These are phyloP conservation scores for Paramyrothecium sp. DNA, from an alignment of 2,329 filamentous ascomycete species.

Conservation along the genomic window DNA sequence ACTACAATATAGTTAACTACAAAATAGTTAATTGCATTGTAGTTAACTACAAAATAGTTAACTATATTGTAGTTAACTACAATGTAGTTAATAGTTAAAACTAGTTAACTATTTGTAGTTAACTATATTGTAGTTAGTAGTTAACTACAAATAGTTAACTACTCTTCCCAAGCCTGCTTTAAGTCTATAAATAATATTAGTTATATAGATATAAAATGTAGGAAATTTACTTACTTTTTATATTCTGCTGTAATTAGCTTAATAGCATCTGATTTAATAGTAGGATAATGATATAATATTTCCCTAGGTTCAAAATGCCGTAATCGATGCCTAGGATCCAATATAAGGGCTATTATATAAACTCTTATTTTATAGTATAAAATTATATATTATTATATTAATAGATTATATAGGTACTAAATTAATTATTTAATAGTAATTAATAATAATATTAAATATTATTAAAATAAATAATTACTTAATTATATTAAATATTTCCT, in stretches of 20 bases:
- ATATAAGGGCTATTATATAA: too few species aligned
- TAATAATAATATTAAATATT: not conserved
- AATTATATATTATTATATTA: not conserved
- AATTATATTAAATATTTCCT: conserved; percentile 3
- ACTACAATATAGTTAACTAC: too few species aligned
- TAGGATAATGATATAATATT: not conserved
- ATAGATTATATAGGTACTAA: not conserved
- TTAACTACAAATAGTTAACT: not conserved
- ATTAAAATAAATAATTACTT: not conserved
- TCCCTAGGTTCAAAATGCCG: not conserved
- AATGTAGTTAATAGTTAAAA: too few species aligned
- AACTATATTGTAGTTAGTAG: too few species aligned
- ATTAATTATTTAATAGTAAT: not conserved
- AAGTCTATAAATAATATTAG: not conserved
- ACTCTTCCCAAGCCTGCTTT: not conserved
- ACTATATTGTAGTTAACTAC: too few species aligned
- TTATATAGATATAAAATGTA: not conserved
- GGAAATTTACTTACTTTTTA: not conserved
- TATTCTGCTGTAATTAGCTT: conserved; percentile 1
- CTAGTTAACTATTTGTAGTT: too few species aligned
- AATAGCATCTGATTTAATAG: conserved; percentile 3
- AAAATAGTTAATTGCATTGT: too few species aligned
- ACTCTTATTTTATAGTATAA: not conserved
- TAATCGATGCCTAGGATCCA: not conserved
- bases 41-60: too few species aligned